Evolutionary conservation across 495 filamentous ascomycete species (phyloP), one percentile per base, ranked within the genome.

Genomic region (Neurospora sp.): DNA sequence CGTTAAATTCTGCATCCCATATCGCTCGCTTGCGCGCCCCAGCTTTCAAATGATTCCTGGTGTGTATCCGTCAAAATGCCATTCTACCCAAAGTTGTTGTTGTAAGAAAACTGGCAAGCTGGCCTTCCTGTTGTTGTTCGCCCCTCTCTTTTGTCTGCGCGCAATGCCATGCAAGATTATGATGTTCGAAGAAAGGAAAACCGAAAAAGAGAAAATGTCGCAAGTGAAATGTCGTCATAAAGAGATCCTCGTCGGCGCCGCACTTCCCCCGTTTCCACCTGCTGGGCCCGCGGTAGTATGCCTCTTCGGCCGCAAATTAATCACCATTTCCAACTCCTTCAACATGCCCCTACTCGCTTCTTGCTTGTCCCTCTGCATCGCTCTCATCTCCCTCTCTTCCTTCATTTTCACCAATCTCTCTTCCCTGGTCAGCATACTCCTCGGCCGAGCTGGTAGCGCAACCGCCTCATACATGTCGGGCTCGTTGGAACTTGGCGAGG

Each of bases 401-500:
- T 92, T 93, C 82, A 97, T 95, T 76, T 92, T 95, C 18, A 87
- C 85, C 72, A 98, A 89, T 35, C 96, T 89, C 80, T 99, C 94
- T 76, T 98, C 94, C 76, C 94, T 85, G 4, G 92, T 94, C 53
- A 98, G 79, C 35, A 88, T 87, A 69, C 88, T 91, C 69, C 92
- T 88, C n/a, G 90, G 89, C 72, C 87, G 87, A 27, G 83, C 83
- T 16, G 94, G 93, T 31, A 93, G 81, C 1, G 94, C 92, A 48
- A 98, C 87, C 0, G 94, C 95, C 80, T 99, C 96, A 73, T 95
- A 97, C 6, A 99, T 88, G 77, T 97, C 93, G 72, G 95, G 91
- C 70, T 88, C 86, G 61, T 91, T 87, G 6, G 79, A 79, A 68
- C 31, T 69, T 70, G 5, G 76, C 46, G 70, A 77, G 14, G 72